Percentiles rank a stretch among this genome's conserved stretches.
phyloP scores from a whole-genome alignment of 2,329 filamentous ascomycete genomes.

The Metarhizium album region DNA sequence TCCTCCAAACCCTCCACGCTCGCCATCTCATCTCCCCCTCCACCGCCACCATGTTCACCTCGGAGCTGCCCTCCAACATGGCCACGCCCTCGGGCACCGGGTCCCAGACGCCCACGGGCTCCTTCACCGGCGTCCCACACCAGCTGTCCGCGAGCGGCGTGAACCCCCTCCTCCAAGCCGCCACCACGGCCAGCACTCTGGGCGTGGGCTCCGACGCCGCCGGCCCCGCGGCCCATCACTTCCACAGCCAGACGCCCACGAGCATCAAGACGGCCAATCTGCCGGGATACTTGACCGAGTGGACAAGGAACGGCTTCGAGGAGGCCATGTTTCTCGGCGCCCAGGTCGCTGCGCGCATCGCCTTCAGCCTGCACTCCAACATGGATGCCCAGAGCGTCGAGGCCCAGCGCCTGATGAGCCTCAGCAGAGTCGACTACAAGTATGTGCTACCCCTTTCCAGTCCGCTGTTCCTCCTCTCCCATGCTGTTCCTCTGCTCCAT shows the following conservation, averaged over 20 bases:
- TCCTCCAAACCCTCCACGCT: slow-evolving; percentile 65
- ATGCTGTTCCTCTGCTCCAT: not conserved
- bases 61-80: slow-evolving; percentile 87
- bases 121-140: slow-evolving; percentile 41
- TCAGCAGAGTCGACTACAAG: slow-evolving; percentile 52
- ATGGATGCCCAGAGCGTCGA: slow-evolving; percentile 41
- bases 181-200: slow-evolving; percentile 61
- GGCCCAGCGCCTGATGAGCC: slow-evolving; percentile 43
- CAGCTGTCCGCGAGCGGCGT: slow-evolving; percentile 52
- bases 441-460: slow-evolving; percentile 24
- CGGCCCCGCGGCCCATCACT: slow-evolving; percentile 34
- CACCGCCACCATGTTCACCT: slow-evolving; percentile 92
- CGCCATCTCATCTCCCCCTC: slow-evolving; percentile 88
- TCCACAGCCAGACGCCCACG: slow-evolving; percentile 64
- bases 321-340: slow-evolving; percentile 81
- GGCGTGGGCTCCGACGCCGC: slow-evolving; percentile 33
- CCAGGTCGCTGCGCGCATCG: slow-evolving; percentile 64
- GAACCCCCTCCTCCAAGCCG: slow-evolving; percentile 85
- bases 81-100: slow-evolving; percentile 86
- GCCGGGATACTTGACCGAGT: slow-evolving; percentile 82
- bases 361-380: slow-evolving; percentile 46
- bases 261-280: slow-evolving; percentile 68
- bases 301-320: slow-evolving; percentile 71
- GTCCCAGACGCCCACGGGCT: slow-evolving; percentile 73
- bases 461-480: not conserved